A percentile compares a stretch with the other conserved stretches of the same genome.
phyloP scores from a whole-genome alignment of 345 rosid species.

The Crucihimalaya himalaica region DNA sequence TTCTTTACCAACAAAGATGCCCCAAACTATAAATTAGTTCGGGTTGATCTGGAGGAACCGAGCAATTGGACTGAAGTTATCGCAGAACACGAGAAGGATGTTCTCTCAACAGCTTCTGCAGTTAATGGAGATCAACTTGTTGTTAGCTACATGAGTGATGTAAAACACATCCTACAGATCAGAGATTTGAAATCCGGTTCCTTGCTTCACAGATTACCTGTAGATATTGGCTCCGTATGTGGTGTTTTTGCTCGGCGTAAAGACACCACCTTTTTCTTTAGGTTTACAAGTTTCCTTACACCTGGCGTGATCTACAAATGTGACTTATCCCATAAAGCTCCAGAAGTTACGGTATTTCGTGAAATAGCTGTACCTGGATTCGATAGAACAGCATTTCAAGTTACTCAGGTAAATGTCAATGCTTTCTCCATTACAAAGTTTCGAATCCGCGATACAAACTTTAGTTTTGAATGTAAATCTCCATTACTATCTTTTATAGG shows the following conservation, averaged over 20 bases:
- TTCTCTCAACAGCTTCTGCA: conserved; percentile 66
- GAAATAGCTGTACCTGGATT: conserved; percentile 75
- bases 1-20: conserved; percentile 83
- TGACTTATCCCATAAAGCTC: conserved; percentile 53
- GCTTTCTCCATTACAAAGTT: conserved; percentile 17
- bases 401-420: conserved; percentile 69
- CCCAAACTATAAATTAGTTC: conserved; percentile 76
- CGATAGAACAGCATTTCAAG: conserved; percentile 67
- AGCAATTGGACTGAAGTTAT: conserved; percentile 71
- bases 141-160: conserved; percentile 84
- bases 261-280: conserved; percentile 58
- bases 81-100: conserved; percentile 78
- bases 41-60: conserved; percentile 80
- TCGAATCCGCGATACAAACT: not conserved
- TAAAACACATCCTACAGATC: conserved; percentile 72
- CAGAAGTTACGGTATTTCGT: conserved; percentile 73
- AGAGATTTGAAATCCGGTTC: conserved; percentile 81
- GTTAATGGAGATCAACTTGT: conserved; percentile 71
- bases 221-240: conserved; percentile 74
- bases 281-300: conserved; percentile 82
- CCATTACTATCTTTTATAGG: conserved; percentile 45
- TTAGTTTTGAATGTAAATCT: not conserved
- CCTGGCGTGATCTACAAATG: conserved; percentile 86
- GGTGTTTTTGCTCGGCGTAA: conserved; percentile 69
- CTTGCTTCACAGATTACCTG: conserved; percentile 67